phyloP scores from a whole-genome alignment of 176 grass and related monocot species.

The Panicum miliaceum region DNA sequence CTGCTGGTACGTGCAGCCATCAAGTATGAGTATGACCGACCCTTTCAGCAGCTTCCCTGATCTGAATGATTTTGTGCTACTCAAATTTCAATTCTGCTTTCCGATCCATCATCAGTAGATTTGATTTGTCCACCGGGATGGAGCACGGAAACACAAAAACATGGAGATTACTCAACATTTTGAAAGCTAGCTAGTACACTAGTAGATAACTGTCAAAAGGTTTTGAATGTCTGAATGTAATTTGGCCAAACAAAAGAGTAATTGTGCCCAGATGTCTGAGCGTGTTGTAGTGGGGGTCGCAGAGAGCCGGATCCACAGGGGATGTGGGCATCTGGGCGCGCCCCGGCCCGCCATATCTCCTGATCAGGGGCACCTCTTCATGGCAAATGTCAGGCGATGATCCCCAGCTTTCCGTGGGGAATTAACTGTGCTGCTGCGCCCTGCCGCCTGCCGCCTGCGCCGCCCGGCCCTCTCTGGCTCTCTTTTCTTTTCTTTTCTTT shows the following conservation, averaged over 20 bases:
- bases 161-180: too few species aligned
- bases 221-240: too few species aligned
- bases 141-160: too few species aligned
- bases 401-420: constrained; percentile 50
- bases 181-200: too few species aligned
- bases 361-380: constrained; percentile 52
- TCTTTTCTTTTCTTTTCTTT: neutral
- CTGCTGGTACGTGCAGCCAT: neutral
- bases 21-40: neutral
- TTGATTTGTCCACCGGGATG: too few species aligned
- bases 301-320: neutral
- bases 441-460: neutral
- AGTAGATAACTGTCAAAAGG: too few species aligned
- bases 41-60: neutral
- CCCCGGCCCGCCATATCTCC: constrained; percentile 39
- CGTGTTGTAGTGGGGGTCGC: neutral
- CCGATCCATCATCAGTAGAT: neutral
- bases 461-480: neutral
- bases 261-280: too few species aligned
- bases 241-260: too few species aligned
- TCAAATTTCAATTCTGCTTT: neutral
- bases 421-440: constrained; percentile 31
- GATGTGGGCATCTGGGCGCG: constrained; percentile 17
- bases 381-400: constrained; percentile 52
- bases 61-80: neutral